phyloP scores from a whole-genome alignment of 495 filamentous ascomycete genomes.

The Elasticomyces elasticus region DNA sequence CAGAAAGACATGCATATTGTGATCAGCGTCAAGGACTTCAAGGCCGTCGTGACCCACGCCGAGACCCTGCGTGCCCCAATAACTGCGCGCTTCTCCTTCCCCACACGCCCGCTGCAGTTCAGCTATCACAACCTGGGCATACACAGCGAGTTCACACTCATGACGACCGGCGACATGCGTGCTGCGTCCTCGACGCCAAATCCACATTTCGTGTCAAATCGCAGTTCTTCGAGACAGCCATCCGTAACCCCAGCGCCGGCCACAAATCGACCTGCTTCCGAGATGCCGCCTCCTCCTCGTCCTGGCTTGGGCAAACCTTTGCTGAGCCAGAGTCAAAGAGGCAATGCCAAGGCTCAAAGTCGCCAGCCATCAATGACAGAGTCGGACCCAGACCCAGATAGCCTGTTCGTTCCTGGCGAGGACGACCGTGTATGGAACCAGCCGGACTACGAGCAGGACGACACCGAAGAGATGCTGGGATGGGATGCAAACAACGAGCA shows the following conservation, averaged over 20 bases:
- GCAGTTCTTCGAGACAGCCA: slow-evolving; percentile 22
- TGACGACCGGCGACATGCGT: slow-evolving; percentile 78
- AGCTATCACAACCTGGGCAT: slow-evolving; percentile 66
- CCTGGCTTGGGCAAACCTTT: slow-evolving; percentile 15
- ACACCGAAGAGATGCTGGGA: slow-evolving; percentile 56
- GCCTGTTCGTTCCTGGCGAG: slow-evolving; percentile 67
- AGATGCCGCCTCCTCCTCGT: slow-evolving; percentile 30
- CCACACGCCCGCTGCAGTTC: slow-evolving; percentile 74
- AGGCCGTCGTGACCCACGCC: slow-evolving; percentile 78
- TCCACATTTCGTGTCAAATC: slow-evolving; percentile 15
- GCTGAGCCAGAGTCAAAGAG: slow-evolving; percentile 4
- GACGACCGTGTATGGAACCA: slow-evolving; percentile 77
- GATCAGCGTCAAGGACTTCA: slow-evolving; percentile 91
- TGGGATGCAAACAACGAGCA: slow-evolving; percentile 65
- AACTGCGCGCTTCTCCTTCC: slow-evolving; percentile 67
- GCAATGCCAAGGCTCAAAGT: not conserved
- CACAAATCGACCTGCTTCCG: slow-evolving; percentile 4
- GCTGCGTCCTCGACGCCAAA: slow-evolving; percentile 26
- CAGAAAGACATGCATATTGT: slow-evolving; percentile 75
- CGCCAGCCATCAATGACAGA: slow-evolving; percentile 41
- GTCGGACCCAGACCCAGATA: slow-evolving; percentile 59
- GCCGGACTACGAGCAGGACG: slow-evolving; percentile 49
- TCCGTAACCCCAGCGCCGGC: slow-evolving; percentile 14
- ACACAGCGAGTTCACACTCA: slow-evolving; percentile 77
- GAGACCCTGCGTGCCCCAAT: slow-evolving; percentile 61